Evolutionary conservation across 257 asterid species (phyloP).

Genomic region (Echium plantagineum): DNA sequence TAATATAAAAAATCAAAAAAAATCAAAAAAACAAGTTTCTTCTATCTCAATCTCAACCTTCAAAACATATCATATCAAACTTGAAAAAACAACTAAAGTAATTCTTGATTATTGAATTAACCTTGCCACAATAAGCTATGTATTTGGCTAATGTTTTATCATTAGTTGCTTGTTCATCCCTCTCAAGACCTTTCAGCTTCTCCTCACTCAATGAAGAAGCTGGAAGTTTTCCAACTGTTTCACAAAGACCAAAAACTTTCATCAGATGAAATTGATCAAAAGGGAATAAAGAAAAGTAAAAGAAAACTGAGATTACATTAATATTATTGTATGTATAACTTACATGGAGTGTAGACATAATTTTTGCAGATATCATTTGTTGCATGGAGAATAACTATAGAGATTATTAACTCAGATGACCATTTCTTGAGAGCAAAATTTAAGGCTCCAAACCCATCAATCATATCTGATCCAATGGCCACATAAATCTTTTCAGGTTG

Average conservation of each 20-base stretch:
- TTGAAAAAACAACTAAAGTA: constrained; percentile 1
- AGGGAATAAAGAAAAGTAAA: neutral
- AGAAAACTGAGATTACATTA: neutral
- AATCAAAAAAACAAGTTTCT: neutral
- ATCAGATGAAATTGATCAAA: neutral
- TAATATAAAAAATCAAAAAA: neutral
- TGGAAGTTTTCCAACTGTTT: constrained; percentile 46
- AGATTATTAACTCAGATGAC: constrained; percentile 24
- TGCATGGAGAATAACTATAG: constrained; percentile 42
- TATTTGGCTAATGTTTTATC: constrained; percentile 20
- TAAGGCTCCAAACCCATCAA: constrained; percentile 51
- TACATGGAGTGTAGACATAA: constrained; percentile 53
- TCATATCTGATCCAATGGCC: constrained; percentile 45
- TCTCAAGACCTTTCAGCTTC: constrained; percentile 18
- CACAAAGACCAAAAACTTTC: neutral
- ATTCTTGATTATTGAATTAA: neutral
- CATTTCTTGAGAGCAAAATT: constrained; percentile 47
- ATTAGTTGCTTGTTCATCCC: constrained; percentile 14
- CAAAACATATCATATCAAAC: neutral
- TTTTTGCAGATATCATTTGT: constrained; percentile 31
- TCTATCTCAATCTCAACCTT: neutral
- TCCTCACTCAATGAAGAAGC: constrained; percentile 17
- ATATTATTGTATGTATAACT: constrained; percentile 11
- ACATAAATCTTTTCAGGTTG: constrained; percentile 43
- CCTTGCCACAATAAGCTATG: constrained; percentile 26